Conservation (phyloP, 768 basidiomycete genomes). For the Leucosporidium creatinivorum region DNA sequence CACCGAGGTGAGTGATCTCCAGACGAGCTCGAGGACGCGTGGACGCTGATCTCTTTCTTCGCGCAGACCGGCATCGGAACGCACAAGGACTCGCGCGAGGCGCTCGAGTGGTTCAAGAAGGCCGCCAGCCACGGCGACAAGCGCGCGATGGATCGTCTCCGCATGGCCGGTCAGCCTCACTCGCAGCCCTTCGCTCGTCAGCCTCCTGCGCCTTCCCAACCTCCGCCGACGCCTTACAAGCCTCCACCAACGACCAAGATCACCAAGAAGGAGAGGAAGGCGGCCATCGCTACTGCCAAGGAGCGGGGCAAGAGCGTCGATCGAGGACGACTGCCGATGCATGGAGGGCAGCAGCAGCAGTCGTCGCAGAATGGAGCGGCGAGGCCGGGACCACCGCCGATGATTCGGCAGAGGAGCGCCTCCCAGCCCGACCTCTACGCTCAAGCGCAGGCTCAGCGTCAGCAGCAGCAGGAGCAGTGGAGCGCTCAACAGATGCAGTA, state of each 20-base stretch:
- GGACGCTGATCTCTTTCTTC: background rate
- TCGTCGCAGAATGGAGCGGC: background rate
- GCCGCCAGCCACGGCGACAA: slow-evolving; percentile 91
- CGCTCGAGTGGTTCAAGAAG: slow-evolving; percentile 73
- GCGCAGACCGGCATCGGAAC: slow-evolving; percentile 74
- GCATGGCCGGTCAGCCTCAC: slow-evolving; percentile 13
- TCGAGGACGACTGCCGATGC: background rate
- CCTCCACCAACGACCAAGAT: background rate
- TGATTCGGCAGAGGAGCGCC: slow-evolving; percentile 21
- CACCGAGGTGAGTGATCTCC: slow-evolving; percentile 62
- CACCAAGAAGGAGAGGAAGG: background rate
- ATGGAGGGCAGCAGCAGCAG: slow-evolving; percentile 1
- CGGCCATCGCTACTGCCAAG: background rate
- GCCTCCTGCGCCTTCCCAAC: background rate
- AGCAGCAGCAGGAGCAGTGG: background rate
- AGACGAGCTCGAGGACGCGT: too few relatives aligned
- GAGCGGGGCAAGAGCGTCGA: background rate
- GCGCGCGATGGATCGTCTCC: slow-evolving; percentile 74
- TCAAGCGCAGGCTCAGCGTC: background rate
- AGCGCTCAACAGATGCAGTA: too few relatives aligned
- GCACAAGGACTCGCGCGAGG: slow-evolving; percentile 58
- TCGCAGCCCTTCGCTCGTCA: background rate
- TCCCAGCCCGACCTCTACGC: slow-evolving; percentile 20
- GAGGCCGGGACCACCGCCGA: slow-evolving; percentile 4
- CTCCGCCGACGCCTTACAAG: background rate